phyloP scores from a whole-genome alignment of 768 basidiomycete species.

The Sarcodon aspratus region DNA sequence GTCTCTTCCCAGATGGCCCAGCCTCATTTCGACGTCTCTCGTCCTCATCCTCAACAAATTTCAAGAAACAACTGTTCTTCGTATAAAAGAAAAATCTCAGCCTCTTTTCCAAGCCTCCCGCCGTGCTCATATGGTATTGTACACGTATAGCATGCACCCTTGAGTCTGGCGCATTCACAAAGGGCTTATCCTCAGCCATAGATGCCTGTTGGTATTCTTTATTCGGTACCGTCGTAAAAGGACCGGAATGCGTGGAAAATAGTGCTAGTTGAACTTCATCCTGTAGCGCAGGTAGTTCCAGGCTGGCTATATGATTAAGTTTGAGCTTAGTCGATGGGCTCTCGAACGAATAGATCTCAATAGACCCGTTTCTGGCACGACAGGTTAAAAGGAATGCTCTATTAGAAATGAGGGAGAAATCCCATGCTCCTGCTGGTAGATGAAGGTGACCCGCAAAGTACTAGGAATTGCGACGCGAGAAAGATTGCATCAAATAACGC shows the following conservation, averaged over 20 bases:
- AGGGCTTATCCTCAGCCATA: constrained; percentile 5
- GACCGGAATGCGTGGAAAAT: constrained; percentile 15
- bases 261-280: constrained; percentile 5
- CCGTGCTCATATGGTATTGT: constrained; percentile 7
- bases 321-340: neutral
- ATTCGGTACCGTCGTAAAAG: constrained; percentile 10
- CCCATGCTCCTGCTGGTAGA: constrained; percentile 20
- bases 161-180: constrained; percentile 10
- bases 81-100: constrained; percentile 18
- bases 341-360: constrained; percentile 31
- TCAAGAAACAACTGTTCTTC: constrained; percentile 19
- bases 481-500: neutral
- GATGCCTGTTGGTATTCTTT: neutral
- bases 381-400: constrained; percentile 33
- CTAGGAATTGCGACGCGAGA: constrained; percentile 12
- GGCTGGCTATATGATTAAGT: constrained; percentile 10
- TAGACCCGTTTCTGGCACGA: constrained; percentile 18
- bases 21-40: neutral
- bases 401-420: constrained; percentile 36
- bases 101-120: constrained; percentile 4
- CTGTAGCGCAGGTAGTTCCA: constrained; percentile 12
- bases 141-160: constrained; percentile 18
- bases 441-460: constrained; percentile 9
- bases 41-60: constrained; percentile 2
- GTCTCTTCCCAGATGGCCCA: neutral